Percentiles rank a stretch among this genome's conserved stretches.
These are phyloP conservation scores for Geotrichum fermentans DNA, from an alignment of 1,139 yeast genomes.

Conservation along the genomic window DNA sequence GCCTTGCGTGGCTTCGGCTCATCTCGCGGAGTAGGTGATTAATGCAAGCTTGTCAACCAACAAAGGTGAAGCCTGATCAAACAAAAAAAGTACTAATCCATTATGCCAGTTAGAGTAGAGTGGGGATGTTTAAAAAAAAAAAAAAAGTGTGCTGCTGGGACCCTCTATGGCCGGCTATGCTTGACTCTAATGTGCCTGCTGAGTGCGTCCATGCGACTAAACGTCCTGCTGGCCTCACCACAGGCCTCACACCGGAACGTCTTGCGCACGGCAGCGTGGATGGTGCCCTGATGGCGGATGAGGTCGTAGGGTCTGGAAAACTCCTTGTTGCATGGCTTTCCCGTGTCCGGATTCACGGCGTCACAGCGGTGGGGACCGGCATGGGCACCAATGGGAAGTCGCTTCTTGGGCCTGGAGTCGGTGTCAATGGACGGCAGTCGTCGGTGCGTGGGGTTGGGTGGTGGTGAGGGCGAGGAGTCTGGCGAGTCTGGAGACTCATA, in stretches of 20 bases:
- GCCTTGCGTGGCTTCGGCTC: too few species aligned
- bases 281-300: slow-evolving; percentile 92
- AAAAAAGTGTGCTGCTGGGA: neutral
- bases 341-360: slow-evolving; percentile 56
- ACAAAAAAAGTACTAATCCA: too few species aligned
- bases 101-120: neutral
- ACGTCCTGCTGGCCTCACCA: slow-evolving; percentile 69
- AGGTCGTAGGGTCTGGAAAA: slow-evolving; percentile 93
- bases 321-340: slow-evolving; percentile 67
- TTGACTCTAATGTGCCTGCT: slow-evolving; percentile 90
- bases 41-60: too few species aligned
- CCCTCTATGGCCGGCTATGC: slow-evolving; percentile 41
- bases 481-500: neutral
- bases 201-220: slow-evolving; percentile 89
- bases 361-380: slow-evolving; percentile 52
- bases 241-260: slow-evolving; percentile 84
- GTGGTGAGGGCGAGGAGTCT: neutral
- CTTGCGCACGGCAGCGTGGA: slow-evolving; percentile 83
- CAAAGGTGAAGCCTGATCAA: too few species aligned
- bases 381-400: slow-evolving; percentile 18
- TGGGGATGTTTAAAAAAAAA: neutral
- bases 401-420: slow-evolving; percentile 5
- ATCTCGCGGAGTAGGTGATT: too few species aligned
- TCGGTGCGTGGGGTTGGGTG: neutral
- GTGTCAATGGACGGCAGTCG: neutral